Base-by-base conservation (phyloP, 2,329 filamentous ascomycete species). In the Cryphonectria radicalis region DNA sequence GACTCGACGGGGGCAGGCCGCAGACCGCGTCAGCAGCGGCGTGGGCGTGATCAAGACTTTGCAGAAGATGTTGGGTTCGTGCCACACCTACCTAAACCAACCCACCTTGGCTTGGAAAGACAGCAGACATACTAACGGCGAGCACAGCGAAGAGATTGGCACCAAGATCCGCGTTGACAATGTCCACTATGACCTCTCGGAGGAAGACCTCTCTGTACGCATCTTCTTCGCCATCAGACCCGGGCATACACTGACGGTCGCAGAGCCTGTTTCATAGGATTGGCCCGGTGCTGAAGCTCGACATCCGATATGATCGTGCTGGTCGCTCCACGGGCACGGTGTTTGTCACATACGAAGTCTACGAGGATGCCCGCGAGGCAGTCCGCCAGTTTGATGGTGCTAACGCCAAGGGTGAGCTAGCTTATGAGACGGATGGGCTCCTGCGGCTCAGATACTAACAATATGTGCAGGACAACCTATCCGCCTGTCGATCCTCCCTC, bases 161-260 rank as follows among this genome's bases (percentile, higher is more conserved):
- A 86, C 90, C 63, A 95, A 93, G 81, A 82, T 98, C 75, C 91
- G 91, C 75, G 91, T 97, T 73, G 93, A 97, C 73, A 97, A 97
- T 79, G 84, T 98, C 71, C 95, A 98, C 81, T 98, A 97, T 81
- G 95, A 98, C 73, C 87, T 98, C 74, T 95, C 92, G 17, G 90
- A 95, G 80, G 90, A 91, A 53, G 95, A 97, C 78, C 86, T 97
- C 68, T 88, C 92, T 77, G 94, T 97, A 83, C 70, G 82, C 13
- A 62, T 65, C 68, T 70, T 57, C 66, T 71, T 69, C 63, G 25
- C 42, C n/a, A 19, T 6, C 14, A 17, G 19, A 53, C 28, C 50
- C 50, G 50, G 40, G 66, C 25, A 19, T 22, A 65, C 6, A 63
- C 80, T 83, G 37, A 82, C 74, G 50, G 11, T 59, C 64, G 5